Base-by-base conservation (phyloP, 257 asterid genomes). In the Penstemon newberryi region DNA sequence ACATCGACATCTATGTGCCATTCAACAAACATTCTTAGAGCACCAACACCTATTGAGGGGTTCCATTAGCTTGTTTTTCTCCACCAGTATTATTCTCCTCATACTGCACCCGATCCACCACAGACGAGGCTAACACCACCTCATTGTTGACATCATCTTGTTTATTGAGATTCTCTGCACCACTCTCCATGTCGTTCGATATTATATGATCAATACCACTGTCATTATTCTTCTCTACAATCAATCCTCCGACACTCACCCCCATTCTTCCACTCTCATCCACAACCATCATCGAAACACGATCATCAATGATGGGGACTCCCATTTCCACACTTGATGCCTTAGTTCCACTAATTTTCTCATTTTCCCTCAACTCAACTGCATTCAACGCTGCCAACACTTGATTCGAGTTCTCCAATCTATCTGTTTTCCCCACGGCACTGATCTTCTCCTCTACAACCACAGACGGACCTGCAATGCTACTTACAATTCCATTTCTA, bases 341-440 rank as follows among this genome's bases (percentile, higher is more conserved):
- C 46, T 70, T 62, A 8, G 51, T n/a, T 18, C 76, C 79, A 46
- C 56, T 62, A 18, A n/a, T 33, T 36, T 68, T 73, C 51, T 61
- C 83, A 13, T 77, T 77, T 43, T 76, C 87, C 51, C 73, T 73
- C 84, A 84, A 71, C 71, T 83, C 91, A 69, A 84, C 96, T 0
- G 82, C 83, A 76, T 73, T 79, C 71, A 86, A 62, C 0, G 94
- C 90, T 1, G 82, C 85, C 74, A 83, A 39, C 49, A 78, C 89
- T 72, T 74, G 86, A 69, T 63, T 71, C 8, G 89, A 76, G 7
- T 74, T 74, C 52, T 82, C 86, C 56, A 73, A 66, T 65, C 81
- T 69, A 56, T 75, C 83, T 62, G 19, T 67, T 59, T 70, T 66
- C 60, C 18, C 65, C 7, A 39, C 65, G 3, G 18, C 65, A 51